phyloP scores from a whole-genome alignment of 169 alveolate species.

The Plasmodium gonderi region DNA sequence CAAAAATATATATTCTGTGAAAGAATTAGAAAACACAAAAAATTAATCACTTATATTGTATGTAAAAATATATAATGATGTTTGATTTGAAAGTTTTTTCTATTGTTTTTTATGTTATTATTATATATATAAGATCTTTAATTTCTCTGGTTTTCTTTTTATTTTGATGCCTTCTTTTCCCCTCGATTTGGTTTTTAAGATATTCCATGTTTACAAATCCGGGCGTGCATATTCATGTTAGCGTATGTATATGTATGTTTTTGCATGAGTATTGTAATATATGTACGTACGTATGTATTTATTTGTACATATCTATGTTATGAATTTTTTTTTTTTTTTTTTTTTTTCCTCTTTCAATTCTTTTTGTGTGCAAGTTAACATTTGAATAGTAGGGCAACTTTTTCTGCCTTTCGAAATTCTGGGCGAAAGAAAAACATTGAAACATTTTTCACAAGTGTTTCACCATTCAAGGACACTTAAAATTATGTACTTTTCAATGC shows the following conservation, averaged over 20 bases:
- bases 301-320: background rate
- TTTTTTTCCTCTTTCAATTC: background rate
- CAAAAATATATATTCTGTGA: background rate
- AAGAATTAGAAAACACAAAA: background rate
- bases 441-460: background rate
- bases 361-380: constrained; percentile 5
- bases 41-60: background rate
- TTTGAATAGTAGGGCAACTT: background rate
- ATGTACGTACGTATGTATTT: too few relatives aligned
- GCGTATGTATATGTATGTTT: background rate
- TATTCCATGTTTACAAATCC: background rate
- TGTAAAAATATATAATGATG: background rate
- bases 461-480: background rate
- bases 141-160: background rate
- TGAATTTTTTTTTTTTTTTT: background rate
- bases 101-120: background rate
- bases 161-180: background rate
- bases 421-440: constrained; percentile 15
- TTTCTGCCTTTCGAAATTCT: background rate
- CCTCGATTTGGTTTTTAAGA: background rate
- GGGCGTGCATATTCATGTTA: background rate
- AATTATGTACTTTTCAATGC: background rate
- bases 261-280: too few relatives aligned
- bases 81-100: background rate
- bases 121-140: too few relatives aligned